These are phyloP conservation scores for Debaryomyces coudertii DNA, from an alignment of 1,139 yeast species.

Conservation along the genomic window DNA sequence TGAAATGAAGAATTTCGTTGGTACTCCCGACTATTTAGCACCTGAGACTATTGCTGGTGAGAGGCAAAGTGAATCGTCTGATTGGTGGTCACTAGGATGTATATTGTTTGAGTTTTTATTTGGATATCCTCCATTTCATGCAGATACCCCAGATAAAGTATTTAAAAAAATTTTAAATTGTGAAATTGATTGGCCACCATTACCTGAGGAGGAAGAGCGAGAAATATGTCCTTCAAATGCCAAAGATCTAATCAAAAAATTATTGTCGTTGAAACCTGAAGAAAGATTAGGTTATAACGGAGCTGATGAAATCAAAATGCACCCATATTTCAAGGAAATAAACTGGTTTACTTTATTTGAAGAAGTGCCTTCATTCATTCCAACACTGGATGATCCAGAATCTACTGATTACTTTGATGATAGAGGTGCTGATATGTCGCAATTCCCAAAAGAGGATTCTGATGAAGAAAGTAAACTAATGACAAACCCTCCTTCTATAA, in stretches of 20 bases:
- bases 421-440: conserved; percentile 79
- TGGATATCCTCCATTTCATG: conserved; percentile 96
- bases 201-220: conserved; percentile 55
- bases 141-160: conserved; percentile 74
- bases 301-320: conserved; percentile 74
- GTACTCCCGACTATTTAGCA: conserved; percentile 97
- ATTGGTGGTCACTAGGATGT: conserved; percentile 99
- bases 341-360: conserved; percentile 77
- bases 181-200: conserved; percentile 81
- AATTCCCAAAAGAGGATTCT: conserved; percentile 58
- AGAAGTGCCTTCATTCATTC: conserved; percentile 84
- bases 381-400: conserved; percentile 77
- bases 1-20: conserved; percentile 66
- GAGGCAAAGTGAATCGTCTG: conserved; percentile 85
- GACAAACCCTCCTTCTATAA: conserved; percentile 15
- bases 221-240: conserved; percentile 67
- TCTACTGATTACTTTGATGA: conserved; percentile 89
- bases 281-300: conserved; percentile 76
- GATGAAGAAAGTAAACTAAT: conserved; percentile 32
- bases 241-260: conserved; percentile 65
- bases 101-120: conserved; percentile 87
- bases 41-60: conserved; percentile 92
- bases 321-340: conserved; percentile 73
- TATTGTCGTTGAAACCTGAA: conserved; percentile 65
- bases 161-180: conserved; percentile 78